These are phyloP conservation scores for Colletotrichum agaves DNA, from an alignment of 2,329 filamentous ascomycete genomes.

Conservation along the genomic window DNA sequence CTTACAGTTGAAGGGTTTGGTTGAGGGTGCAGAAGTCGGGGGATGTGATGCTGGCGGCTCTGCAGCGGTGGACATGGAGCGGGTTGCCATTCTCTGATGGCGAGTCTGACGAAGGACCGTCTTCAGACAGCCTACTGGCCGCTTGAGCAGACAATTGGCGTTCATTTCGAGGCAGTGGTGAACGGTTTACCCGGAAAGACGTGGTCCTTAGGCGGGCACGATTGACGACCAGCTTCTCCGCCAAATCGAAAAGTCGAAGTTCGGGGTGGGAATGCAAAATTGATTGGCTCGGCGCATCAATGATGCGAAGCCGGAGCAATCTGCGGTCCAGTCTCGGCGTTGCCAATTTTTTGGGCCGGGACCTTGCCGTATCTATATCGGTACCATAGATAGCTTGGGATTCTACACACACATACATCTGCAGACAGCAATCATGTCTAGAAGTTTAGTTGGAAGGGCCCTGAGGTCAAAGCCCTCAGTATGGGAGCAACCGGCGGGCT, in stretches of 20 bases:
- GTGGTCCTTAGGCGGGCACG: slow-evolving; percentile 11
- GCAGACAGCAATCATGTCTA: slow-evolving; percentile 21
- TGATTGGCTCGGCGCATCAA: slow-evolving; percentile 51
- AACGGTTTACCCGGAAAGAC: neutral
- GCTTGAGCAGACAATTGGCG: slow-evolving; percentile 70
- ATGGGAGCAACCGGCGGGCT: slow-evolving; percentile 32
- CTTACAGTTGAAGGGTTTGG: slow-evolving; percentile 48
- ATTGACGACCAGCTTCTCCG: neutral
- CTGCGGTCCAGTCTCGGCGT: neutral
- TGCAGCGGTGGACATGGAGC: slow-evolving; percentile 60
- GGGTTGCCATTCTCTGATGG: slow-evolving; percentile 55
- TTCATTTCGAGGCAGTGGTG: slow-evolving; percentile 60
- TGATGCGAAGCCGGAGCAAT: slow-evolving; percentile 34
- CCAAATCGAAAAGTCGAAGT: slow-evolving; percentile 37
- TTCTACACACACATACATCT: neutral
- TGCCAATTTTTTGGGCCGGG: slow-evolving; percentile 32
- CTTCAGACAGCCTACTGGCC: slow-evolving; percentile 79
- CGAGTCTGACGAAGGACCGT: slow-evolving; percentile 68
- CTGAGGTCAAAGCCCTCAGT: slow-evolving; percentile 34
- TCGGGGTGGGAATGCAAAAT: slow-evolving; percentile 30
- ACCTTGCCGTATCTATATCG: slow-evolving; percentile 21
- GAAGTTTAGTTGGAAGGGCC: slow-evolving; percentile 34
- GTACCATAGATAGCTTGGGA: slow-evolving; percentile 10
- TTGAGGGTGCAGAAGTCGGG: slow-evolving; percentile 42
- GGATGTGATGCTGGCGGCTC: slow-evolving; percentile 41